Conservation (phyloP, 768 basidiomycete genomes). For the Kockovaella imperatae region DNA sequence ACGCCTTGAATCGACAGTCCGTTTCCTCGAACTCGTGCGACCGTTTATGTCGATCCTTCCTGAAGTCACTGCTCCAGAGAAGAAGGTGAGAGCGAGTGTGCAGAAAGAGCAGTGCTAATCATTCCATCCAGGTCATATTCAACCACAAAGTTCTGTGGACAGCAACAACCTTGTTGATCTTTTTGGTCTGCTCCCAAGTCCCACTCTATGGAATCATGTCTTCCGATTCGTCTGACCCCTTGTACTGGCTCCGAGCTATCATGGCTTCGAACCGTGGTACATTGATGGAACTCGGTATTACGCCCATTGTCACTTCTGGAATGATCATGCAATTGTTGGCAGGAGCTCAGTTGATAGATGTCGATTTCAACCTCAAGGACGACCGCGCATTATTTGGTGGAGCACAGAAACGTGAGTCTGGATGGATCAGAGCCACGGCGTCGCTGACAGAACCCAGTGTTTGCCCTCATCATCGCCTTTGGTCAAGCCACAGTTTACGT, state of each 20-base stretch:
- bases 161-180: slow-evolving; percentile 96
- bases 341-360: slow-evolving; percentile 93
- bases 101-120: background rate
- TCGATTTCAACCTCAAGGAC: slow-evolving; percentile 95
- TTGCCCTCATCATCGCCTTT: slow-evolving; percentile 90
- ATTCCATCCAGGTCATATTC: slow-evolving; percentile 71
- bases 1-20: slow-evolving; percentile 60
- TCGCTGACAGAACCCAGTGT: slow-evolving; percentile 54
- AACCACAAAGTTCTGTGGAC: slow-evolving; percentile 99
- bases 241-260: slow-evolving; percentile 99
- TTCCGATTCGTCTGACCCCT: slow-evolving; percentile 95
- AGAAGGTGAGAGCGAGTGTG: slow-evolving; percentile 58
- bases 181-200: slow-evolving; percentile 98
- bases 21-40: slow-evolving; percentile 94
- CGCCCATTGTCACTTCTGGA: slow-evolving; percentile 92
- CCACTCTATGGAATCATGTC: slow-evolving; percentile 99
- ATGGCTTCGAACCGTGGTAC: slow-evolving; percentile 97
- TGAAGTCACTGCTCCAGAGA: slow-evolving; percentile 95
- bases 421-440: background rate
- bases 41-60: slow-evolving; percentile 95
- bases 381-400: slow-evolving; percentile 91
- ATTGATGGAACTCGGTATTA: slow-evolving; percentile 98
- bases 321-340: slow-evolving; percentile 99
- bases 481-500: slow-evolving; percentile 97
- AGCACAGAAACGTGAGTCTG: slow-evolving; percentile 80